These are phyloP conservation scores for Colletotrichum salicis DNA, from an alignment of 2,329 filamentous ascomycete genomes.

Conservation along the genomic window DNA sequence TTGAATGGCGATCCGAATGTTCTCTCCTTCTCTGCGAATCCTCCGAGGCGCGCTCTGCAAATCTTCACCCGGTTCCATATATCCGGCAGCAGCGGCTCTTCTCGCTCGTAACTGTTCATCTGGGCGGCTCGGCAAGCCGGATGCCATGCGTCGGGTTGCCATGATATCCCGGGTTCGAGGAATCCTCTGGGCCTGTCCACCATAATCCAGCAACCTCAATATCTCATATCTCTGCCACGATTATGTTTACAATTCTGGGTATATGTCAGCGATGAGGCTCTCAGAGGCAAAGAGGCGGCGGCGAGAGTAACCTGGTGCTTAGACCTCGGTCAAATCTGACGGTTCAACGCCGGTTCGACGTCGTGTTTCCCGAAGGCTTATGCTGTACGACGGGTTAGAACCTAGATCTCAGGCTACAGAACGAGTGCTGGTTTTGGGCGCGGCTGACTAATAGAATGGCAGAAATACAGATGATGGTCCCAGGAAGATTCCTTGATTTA, in stretches of 20 bases:
- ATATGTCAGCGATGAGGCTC: conserved; percentile 16
- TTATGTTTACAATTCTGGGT: conserved; percentile 21
- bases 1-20: conserved; percentile 17
- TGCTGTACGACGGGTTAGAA: neutral
- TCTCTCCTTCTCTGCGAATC: conserved; percentile 29
- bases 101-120: conserved; percentile 48
- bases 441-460: conserved; percentile 5
- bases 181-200: conserved; percentile 34
- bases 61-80: conserved; percentile 21
- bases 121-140: conserved; percentile 53
- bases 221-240: conserved; percentile 34
- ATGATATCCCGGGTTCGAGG: conserved; percentile 49
- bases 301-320: conserved; percentile 35
- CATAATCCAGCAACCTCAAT: conserved; percentile 31
- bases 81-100: conserved; percentile 38
- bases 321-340: conserved; percentile 14
- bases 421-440: conserved; percentile 12
- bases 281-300: neutral
- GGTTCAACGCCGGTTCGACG: conserved; percentile 39
- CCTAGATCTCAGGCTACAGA: neutral
- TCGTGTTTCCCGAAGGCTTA: neutral
- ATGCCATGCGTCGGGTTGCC: conserved; percentile 54
- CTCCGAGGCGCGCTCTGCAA: conserved; percentile 19
- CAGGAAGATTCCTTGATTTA: neutral
- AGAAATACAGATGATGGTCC: neutral